These are phyloP conservation scores for Ligustrum vulgare DNA, from an alignment of 257 asterid genomes.

Conservation along the genomic window DNA sequence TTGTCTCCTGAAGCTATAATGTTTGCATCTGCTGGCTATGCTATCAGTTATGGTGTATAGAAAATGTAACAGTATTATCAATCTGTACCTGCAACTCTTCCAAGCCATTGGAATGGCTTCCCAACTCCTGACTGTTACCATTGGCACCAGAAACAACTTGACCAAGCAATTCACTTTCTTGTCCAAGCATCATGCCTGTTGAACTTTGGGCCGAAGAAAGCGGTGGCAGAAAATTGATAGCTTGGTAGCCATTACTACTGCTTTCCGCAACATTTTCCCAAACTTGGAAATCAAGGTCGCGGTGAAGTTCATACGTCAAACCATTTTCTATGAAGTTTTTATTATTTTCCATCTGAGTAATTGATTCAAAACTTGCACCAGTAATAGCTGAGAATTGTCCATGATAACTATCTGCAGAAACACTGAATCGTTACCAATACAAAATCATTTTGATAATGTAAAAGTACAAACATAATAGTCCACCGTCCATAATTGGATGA, in stretches of 20 bases:
- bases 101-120: slow-evolving; percentile 41
- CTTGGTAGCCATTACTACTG: slow-evolving; percentile 43
- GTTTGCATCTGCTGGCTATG: not conserved
- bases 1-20: not conserved
- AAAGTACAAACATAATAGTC: not conserved
- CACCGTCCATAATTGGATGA: slow-evolving; percentile 2
- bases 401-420: slow-evolving; percentile 56
- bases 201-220: slow-evolving; percentile 47
- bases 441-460: not conserved
- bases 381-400: slow-evolving; percentile 51
- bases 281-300: slow-evolving; percentile 45
- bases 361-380: slow-evolving; percentile 40
- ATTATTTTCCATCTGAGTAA: slow-evolving; percentile 34
- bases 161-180: slow-evolving; percentile 46
- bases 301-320: slow-evolving; percentile 40
- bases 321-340: slow-evolving; percentile 32
- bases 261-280: slow-evolving; percentile 57
- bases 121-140: slow-evolving; percentile 41
- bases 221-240: slow-evolving; percentile 48
- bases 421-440: slow-evolving; percentile 19
- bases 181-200: slow-evolving; percentile 44
- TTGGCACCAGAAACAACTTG: slow-evolving; percentile 41
- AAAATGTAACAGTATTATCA: slow-evolving; percentile 13
- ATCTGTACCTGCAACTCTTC: slow-evolving; percentile 72
- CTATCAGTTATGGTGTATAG: not conserved